Conservation (phyloP, 495 filamentous ascomycete species). For the Aspergillus incahuasiensis region DNA sequence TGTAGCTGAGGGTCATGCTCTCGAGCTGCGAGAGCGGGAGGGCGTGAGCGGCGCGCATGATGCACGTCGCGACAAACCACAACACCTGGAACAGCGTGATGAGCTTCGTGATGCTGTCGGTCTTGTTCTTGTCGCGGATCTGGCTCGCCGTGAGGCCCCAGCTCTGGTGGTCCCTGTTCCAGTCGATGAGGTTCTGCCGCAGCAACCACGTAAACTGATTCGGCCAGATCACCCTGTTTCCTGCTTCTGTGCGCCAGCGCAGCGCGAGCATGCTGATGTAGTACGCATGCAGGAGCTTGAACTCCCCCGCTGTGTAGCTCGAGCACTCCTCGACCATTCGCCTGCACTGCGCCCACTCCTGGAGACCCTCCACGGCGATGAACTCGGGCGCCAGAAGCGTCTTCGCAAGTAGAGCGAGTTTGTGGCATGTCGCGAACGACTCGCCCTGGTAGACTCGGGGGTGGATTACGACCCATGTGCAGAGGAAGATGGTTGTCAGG, state of each 20-base stretch:
- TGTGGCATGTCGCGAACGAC: constrained; percentile 20
- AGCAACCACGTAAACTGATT: too few species aligned
- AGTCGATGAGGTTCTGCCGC: background rate
- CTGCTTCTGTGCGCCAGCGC: constrained; percentile 21
- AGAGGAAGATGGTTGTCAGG: constrained; percentile 22
- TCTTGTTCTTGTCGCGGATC: constrained; percentile 30
- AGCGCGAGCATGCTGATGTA: constrained; percentile 36
- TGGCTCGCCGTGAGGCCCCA: constrained; percentile 27
- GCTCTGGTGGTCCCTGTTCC: constrained; percentile 23
- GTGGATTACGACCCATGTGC: constrained; percentile 26
- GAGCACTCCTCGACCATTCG: constrained; percentile 20
- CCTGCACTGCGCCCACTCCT: constrained; percentile 33
- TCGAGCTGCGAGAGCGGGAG: constrained; percentile 34
- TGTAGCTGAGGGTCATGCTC: constrained; percentile 33
- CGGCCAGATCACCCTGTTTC: too few species aligned
- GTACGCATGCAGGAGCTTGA: background rate
- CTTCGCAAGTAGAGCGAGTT: constrained; percentile 29
- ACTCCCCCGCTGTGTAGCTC: too few species aligned
- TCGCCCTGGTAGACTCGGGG: constrained; percentile 29
- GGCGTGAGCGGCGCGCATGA: constrained; percentile 21
- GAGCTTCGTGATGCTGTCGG: constrained; percentile 30
- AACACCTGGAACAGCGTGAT: constrained; percentile 26
- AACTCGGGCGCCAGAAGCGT: constrained; percentile 32
- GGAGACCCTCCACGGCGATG: constrained; percentile 34
- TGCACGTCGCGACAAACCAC: constrained; percentile 31